These are phyloP conservation scores for Tulasnella calospora DNA, from an alignment of 768 basidiomycete genomes.

Conservation along the genomic window DNA sequence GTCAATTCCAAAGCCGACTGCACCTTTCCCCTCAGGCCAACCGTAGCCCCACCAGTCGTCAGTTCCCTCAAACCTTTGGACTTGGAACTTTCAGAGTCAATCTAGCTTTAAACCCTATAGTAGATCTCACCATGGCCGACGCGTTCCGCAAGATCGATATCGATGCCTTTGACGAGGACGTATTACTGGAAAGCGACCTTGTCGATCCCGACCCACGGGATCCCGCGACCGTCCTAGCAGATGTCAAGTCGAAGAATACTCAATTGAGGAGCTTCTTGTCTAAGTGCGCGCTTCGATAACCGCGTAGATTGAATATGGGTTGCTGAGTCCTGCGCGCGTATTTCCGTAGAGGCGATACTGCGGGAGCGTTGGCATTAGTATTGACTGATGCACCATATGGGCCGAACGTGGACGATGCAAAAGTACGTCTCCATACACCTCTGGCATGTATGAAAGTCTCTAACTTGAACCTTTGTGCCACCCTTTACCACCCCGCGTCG, in stretches of 20 bases:
- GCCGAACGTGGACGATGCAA: conserved; percentile 79
- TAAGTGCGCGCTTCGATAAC: conserved; percentile 48
- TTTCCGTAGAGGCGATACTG: conserved; percentile 61
- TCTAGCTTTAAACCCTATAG: no score
- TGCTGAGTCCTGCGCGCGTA: background rate
- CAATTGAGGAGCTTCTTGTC: conserved; percentile 69
- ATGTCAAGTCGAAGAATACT: conserved; percentile 68
- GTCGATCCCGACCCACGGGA: conserved; percentile 81
- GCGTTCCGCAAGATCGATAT: conserved; percentile 92
- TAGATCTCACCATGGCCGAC: conserved; percentile 5
- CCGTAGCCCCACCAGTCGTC: background rate
- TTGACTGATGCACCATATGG: conserved; percentile 87
- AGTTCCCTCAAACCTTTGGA: background rate
- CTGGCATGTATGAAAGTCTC: background rate
- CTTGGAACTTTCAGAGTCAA: background rate
- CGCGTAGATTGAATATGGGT: background rate
- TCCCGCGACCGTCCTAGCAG: conserved; percentile 64
- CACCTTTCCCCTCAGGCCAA: background rate
- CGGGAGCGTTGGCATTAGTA: conserved; percentile 63
- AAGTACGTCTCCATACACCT: conserved; percentile 47
- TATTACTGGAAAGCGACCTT: conserved; percentile 75
- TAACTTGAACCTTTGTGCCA: background rate
- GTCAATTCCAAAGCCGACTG: background rate
- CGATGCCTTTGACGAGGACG: conserved; percentile 89
- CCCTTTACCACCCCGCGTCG: background rate